phyloP scores from a whole-genome alignment of 192 early-diverging fungal genomes.

The Coemansia aciculifera region DNA sequence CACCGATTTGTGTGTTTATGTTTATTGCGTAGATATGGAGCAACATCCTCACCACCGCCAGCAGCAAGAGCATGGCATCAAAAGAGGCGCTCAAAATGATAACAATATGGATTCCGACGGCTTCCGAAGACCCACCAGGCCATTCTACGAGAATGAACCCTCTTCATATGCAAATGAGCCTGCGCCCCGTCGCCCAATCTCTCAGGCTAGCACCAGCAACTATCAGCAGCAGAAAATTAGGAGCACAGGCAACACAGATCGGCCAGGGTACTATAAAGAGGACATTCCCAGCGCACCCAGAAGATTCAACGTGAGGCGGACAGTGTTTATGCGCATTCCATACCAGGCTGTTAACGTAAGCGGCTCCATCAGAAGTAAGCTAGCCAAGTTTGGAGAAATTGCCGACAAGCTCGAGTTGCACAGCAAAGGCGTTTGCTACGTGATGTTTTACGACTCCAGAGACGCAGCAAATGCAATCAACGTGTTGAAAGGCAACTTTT shows the following conservation, averaged over 20 bases:
- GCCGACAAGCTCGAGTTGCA: slow-evolving; percentile 18
- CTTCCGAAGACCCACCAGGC: background rate
- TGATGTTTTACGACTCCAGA: slow-evolving; percentile 41
- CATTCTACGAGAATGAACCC: background rate
- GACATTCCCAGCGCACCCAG: slow-evolving; percentile 10
- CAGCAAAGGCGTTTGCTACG: slow-evolving; percentile 32
- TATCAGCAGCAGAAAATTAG: background rate
- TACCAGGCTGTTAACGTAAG: background rate
- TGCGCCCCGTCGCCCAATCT: background rate
- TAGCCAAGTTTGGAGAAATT: slow-evolving; percentile 35
- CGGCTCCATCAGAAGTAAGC: slow-evolving; percentile 11
- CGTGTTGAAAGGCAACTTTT: slow-evolving; percentile 6
- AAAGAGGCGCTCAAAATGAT: slow-evolving; percentile 2
- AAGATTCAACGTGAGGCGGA: slow-evolving; percentile 18
- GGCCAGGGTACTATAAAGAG: slow-evolving; percentile 10
- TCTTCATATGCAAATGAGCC: background rate
- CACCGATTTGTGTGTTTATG: background rate
- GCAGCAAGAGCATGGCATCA: background rate
- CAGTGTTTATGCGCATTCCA: slow-evolving; percentile 29
- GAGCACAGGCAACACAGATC: background rate
- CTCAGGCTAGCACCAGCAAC: background rate
- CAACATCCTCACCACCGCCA: background rate
- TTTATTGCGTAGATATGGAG: background rate
- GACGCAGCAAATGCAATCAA: slow-evolving; percentile 9
- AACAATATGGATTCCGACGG: background rate